Evolutionary conservation across 768 basidiomycete species (phyloP), one percentile per base, ranked within the genome.

Genomic region (Lentinula sp.): DNA sequence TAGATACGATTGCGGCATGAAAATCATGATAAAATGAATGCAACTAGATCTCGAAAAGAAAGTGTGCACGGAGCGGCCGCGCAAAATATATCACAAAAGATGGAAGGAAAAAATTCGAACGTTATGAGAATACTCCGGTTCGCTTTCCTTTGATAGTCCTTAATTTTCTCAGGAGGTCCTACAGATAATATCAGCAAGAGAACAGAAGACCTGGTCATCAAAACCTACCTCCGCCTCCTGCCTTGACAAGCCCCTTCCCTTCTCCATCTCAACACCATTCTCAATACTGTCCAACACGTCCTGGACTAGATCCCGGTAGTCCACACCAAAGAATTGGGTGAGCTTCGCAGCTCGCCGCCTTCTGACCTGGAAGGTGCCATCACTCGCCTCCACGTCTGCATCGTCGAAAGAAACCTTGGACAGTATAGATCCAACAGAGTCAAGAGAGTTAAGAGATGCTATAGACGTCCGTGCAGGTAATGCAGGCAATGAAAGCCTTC

Each of bases 231-330:
- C 85, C 43, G 85, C 82, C 71, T 93, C 90, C 57, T 84, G 46
- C 86, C 13, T 83, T 80, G 57, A 78, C 77, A 65, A 93, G 71
- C 91, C 92, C 48, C 76, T 74, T 52, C 75, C 80, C 56, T 81
- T 71, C 69, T 93, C 91, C 65, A 88, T 84, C 67, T 88, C 83
- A 53, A 94, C 68, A 69, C 90, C 78, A 62, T 75, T 81, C 72
- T 93, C 91, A 66, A 94, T 87, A 56, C 88, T 91, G 65, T 91
- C 89, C 64, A 94, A 72, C 36, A 94, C 82, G 68, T 93, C 88
- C 42, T 77, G 79, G 59, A 93, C 85, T 60, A 93, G 74, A 59
- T 90, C 88, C 32, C 85, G 81, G 71, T 94, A 93, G 70, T 91
- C 82, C 45, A 93, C 92, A 23, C 91, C 91, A 73, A 94, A 94